Percentiles rank a stretch among this genome's conserved stretches.
These are phyloP conservation scores for Passiflora organensis DNA, from an alignment of 345 rosid species.

Conservation along the genomic window DNA sequence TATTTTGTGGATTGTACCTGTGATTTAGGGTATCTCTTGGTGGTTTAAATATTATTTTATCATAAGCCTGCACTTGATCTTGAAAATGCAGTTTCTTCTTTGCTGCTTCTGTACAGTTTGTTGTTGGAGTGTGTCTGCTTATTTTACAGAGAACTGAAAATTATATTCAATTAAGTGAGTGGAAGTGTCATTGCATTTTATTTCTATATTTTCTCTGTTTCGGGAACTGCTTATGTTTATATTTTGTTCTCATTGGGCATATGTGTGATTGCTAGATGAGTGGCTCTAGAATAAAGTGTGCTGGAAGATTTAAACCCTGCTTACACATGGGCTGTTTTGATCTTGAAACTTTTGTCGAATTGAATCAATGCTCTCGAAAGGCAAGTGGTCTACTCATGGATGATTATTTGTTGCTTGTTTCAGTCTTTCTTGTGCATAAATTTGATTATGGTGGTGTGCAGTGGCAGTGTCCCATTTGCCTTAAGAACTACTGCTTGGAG, in stretches of 20 bases:
- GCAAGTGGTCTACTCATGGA: constrained; percentile 9
- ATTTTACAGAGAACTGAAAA: too few relatives aligned
- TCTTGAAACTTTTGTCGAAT: constrained; percentile 30
- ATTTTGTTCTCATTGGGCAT: background rate
- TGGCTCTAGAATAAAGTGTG: constrained; percentile 33
- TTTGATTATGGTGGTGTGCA: constrained; percentile 12
- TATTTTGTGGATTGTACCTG: too few relatives aligned
- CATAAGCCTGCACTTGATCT: too few relatives aligned
- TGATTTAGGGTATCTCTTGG: too few relatives aligned
- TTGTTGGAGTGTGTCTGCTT: too few relatives aligned
- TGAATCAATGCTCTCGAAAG: constrained; percentile 32
- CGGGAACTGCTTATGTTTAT: background rate
- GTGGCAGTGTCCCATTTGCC: constrained; percentile 40
- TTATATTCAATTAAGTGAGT: too few relatives aligned
- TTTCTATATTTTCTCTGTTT: too few relatives aligned
- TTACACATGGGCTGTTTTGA: constrained; percentile 35
- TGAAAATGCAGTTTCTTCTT: too few relatives aligned
- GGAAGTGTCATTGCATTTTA: background rate
- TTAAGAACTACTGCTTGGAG: constrained; percentile 32
- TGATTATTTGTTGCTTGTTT: background rate
- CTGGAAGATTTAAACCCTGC: constrained; percentile 33
- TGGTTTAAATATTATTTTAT: too few relatives aligned
- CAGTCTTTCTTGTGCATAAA: background rate
- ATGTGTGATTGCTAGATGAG: constrained; percentile 18
- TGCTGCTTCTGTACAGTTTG: too few relatives aligned